Base-by-base conservation (phyloP, 768 basidiomycete species). In the Porpolomopsis calyptriformis region DNA sequence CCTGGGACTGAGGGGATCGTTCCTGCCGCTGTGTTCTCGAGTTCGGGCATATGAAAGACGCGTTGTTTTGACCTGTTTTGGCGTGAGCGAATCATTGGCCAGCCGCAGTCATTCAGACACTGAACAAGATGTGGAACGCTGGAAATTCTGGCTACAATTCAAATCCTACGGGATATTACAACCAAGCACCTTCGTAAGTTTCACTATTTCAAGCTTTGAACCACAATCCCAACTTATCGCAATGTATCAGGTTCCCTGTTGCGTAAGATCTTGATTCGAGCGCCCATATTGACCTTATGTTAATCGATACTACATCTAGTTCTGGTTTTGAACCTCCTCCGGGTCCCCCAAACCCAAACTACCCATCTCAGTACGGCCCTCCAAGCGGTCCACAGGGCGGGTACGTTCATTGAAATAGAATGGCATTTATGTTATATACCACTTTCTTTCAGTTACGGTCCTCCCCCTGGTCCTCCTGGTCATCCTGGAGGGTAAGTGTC, bases 1-100 rank as follows among this genome's bases (percentile, higher is more conserved):
- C 71, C 72, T 19, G 76, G 73, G 1, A 77, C 72, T 4, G 85
- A 85, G 4, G 80, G 77, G 11, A 80, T 48, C 29, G 14, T 31
- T 31, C 29, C 29, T 14, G 29, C 7, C 29, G 29, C 29, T n/a
- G 29, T 31, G 29, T 31, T 7, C 7, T 31, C 14, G 29, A 31
- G n/a, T n/a, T 31, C 29, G 29, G 29, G 14, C 29, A 31, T 31
- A 14, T n/a, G n/a, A n/a, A n/a, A n/a, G n/a, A n/a, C n/a, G 24
- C 14, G 41, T 24, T 42, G 41, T 24, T 22, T 42, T 24, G 6
- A 42, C 29, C 7, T 31, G 29, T 31, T n/a, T n/a, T 31, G 29
- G 7, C 29, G 7, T 31, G 7, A 7, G 14, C 14, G 29, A 31
- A 31, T 31, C 29, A n/a, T n/a, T n/a, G n/a, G n/a, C n/a, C n/a